A percentile compares a stretch with the other conserved stretches of the same genome.
These are phyloP conservation scores for Ophiocordyceps polyrhachis-furcata DNA, from an alignment of 2,329 filamentous ascomycete species.

Conservation along the genomic window DNA sequence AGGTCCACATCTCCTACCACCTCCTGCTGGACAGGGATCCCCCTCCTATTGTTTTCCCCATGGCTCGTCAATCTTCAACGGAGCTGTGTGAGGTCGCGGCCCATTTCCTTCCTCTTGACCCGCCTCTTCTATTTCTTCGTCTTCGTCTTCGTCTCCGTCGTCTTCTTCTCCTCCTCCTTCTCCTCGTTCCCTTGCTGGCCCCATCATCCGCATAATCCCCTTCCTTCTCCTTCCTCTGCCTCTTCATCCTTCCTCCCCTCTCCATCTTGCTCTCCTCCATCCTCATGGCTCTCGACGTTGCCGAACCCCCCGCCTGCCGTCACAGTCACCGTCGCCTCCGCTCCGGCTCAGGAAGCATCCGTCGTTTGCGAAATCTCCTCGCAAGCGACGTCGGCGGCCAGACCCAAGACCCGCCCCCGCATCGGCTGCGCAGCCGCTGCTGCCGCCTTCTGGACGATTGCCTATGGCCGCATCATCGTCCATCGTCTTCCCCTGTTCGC, in stretches of 20 bases:
- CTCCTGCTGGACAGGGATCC: background rate
- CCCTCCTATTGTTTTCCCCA: background rate
- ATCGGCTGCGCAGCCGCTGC: conserved; percentile 1
- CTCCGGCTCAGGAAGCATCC: background rate
- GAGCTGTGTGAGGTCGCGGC: background rate
- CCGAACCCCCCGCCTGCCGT: background rate
- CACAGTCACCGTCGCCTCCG: background rate
- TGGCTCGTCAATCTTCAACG: background rate
- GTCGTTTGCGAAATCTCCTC: background rate
- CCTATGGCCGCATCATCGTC: background rate
- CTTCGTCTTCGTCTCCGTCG: background rate
- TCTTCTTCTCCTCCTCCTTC: background rate
- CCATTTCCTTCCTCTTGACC: background rate
- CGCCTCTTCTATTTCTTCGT: background rate
- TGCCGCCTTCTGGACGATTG: conserved; percentile 1
- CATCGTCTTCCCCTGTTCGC: conserved; percentile 2
- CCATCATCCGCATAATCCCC: background rate
- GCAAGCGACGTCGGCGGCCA: conserved; percentile 1
- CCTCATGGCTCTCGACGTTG: background rate
- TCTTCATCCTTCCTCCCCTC: background rate
- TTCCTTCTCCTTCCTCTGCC: background rate
- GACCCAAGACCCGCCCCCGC: background rate
- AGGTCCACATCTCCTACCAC: background rate
- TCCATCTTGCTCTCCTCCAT: background rate
- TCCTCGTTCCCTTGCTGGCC: background rate